Evolutionary conservation across 257 asterid genomes (phyloP), one percentile per base, ranked within the genome.

Genomic region (Jacaranda copaia): DNA sequence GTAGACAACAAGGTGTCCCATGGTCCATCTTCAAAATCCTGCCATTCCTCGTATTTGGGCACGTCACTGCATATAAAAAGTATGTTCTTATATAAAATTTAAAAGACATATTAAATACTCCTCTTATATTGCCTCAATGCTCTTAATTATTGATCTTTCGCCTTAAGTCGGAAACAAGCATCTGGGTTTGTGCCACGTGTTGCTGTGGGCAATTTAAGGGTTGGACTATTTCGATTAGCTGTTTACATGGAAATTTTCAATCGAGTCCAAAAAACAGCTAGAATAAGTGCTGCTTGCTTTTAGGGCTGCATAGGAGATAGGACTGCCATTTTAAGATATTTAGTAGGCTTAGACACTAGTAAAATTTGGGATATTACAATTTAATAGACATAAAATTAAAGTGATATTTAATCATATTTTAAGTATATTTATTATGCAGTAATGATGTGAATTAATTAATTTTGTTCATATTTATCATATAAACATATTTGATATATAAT

Each of bases 111-210:
- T 60, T 32, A 36, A 55, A 55, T 56, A 53, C 19, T 36, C 65
- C 60, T 38, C 20, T 38, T 38, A 2, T 10, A 1, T 55, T 71
- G 32, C 16, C 61, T 57, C 14, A 9, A 40, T 53, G 65, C 48
- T 38, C 25, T 40, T 36, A 5, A 53, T 36, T n/a, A 16, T 70
- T 39, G 19, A n/a, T 38, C 64, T 14, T 53, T n/a, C 2, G 42
- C 8, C 53, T 70, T 10, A 20, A 56, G 20, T 8, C 2, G 76
- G 56, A 71, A 55, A 18, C 42, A 55, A 8, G 76, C 55, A 38
- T 56, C 40, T 39, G 76, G 51, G 38, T 11, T 71, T 25, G 64
- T 36, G 76, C 58, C 68, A 72, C 69, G 18, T 72, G 58, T 73
- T 72, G 48, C 1, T 1, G 53, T 42, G 59, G 60, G 69, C 77